Conservation (phyloP, 208 protist species). For the Leishmania guyanensis region DNA sequence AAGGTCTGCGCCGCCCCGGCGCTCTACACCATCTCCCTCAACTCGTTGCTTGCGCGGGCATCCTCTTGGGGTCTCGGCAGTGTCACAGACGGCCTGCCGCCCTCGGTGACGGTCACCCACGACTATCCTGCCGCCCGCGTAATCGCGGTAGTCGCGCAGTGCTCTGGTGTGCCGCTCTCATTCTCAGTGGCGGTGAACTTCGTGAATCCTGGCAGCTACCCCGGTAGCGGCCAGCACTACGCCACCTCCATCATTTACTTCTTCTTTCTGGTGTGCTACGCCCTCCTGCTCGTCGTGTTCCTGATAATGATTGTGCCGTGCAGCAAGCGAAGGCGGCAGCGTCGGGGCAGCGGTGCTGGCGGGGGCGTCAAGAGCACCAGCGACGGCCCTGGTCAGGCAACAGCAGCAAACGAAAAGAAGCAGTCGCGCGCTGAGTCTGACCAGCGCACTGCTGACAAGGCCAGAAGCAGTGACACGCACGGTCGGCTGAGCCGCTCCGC, state of each 20-base stretch:
- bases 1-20: conserved; percentile 42
- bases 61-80: conserved; percentile 26
- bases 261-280: conserved; percentile 41
- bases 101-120: conserved; percentile 26
- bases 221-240: conserved; percentile 41
- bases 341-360: neutral
- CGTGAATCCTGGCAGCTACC: conserved; percentile 21
- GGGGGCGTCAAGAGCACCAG: neutral
- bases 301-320: conserved; percentile 43
- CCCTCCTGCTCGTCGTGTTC: conserved; percentile 30
- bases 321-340: conserved; percentile 16
- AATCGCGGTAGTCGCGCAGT: conserved; percentile 64
- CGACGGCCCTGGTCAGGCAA: neutral
- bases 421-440: neutral
- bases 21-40: conserved; percentile 43
- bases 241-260: conserved; percentile 42
- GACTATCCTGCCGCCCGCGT: conserved; percentile 26
- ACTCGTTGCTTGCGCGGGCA: conserved; percentile 26
- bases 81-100: conserved; percentile 16
- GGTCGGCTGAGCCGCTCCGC: neutral
- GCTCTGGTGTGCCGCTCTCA: conserved; percentile 47
- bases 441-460: neutral
- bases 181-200: conserved; percentile 38
- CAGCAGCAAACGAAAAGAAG: neutral
- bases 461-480: neutral